Conservation (phyloP, 768 basidiomycete species). For the Kwoniella mangroviensis region DNA sequence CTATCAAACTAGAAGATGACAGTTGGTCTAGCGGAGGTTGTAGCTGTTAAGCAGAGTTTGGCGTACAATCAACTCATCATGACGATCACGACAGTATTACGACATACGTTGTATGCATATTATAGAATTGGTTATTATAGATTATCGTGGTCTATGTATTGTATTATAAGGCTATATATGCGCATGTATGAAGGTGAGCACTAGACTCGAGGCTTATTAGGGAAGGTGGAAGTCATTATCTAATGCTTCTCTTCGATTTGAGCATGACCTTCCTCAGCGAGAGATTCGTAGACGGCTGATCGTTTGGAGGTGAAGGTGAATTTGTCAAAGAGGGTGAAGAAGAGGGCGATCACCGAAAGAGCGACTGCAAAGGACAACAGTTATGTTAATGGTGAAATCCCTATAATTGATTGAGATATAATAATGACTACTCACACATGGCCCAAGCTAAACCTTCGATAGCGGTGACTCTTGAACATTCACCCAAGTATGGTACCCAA, state of each 20-base stretch:
- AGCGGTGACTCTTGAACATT: conserved; percentile 38
- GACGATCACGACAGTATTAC: conserved; percentile 5
- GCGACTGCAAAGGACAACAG: conserved; percentile 58
- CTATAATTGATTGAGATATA: neutral
- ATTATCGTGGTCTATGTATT: neutral
- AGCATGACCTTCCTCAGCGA: conserved; percentile 21
- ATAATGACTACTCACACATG: conserved; percentile 38
- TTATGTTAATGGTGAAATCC: neutral
- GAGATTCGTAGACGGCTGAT: conserved; percentile 33
- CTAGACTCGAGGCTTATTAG: neutral
- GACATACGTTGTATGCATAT: conserved; percentile 23
- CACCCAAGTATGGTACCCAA: conserved; percentile 29
- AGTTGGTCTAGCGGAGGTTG: conserved; percentile 21
- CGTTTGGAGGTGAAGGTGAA: conserved; percentile 69
- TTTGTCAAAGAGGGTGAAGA: conserved; percentile 91
- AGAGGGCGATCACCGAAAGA: conserved; percentile 83
- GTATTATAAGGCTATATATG: conserved; percentile 21
- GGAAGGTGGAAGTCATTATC: neutral
- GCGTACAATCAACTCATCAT: neutral
- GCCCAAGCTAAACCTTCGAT: conserved; percentile 49
- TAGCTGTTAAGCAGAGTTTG: conserved; percentile 13
- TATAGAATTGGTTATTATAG: conserved; percentile 4
- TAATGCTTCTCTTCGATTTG: conserved; percentile 23
- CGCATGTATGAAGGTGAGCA: neutral
- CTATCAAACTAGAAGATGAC: conserved; percentile 16